Conservation (phyloP, 495 filamentous ascomycete genomes). For the Collariella sp. region DNA sequence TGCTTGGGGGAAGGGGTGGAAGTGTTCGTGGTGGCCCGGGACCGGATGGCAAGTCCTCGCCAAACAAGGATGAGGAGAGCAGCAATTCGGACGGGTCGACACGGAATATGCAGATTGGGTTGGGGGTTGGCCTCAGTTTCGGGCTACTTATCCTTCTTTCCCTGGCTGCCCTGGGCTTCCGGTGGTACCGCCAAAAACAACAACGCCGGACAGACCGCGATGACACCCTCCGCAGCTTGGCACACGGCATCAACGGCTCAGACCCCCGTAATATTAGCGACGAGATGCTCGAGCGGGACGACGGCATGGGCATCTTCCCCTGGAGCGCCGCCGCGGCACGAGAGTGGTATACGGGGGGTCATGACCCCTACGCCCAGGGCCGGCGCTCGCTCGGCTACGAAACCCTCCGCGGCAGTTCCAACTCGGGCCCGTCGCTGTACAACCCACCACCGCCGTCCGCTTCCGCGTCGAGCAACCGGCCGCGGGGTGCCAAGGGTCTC, state of each 20-base stretch:
- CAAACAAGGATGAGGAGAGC: not conserved
- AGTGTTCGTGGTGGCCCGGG: not conserved
- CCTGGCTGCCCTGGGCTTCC: constrained; percentile 22
- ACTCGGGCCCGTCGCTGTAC: constrained; percentile 5
- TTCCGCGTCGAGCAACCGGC: constrained; percentile 8
- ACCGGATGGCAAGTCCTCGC: not conserved
- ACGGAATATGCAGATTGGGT: constrained; percentile 36
- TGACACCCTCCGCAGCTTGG: constrained; percentile 30
- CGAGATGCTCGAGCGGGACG: constrained; percentile 54
- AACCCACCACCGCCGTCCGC: constrained; percentile 16
- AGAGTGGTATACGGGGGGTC: constrained; percentile 36
- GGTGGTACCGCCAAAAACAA: constrained; percentile 49
- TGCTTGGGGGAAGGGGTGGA: not conserved
- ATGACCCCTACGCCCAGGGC: constrained; percentile 34
- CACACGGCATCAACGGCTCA: constrained; percentile 32
- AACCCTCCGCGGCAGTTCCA: constrained; percentile 25
- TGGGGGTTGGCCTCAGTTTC: constrained; percentile 60
- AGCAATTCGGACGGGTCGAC: not conserved
- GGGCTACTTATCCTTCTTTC: constrained; percentile 48
- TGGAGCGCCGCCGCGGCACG: constrained; percentile 22
- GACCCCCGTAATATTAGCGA: constrained; percentile 19
- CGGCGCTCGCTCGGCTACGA: constrained; percentile 38
- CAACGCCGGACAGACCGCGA: constrained; percentile 34
- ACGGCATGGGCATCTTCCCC: constrained; percentile 21
- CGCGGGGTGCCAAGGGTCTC: constrained; percentile 19